Base-by-base conservation (phyloP, 1,284 basidiomycete species). In the Ustilago shanxiensis region DNA sequence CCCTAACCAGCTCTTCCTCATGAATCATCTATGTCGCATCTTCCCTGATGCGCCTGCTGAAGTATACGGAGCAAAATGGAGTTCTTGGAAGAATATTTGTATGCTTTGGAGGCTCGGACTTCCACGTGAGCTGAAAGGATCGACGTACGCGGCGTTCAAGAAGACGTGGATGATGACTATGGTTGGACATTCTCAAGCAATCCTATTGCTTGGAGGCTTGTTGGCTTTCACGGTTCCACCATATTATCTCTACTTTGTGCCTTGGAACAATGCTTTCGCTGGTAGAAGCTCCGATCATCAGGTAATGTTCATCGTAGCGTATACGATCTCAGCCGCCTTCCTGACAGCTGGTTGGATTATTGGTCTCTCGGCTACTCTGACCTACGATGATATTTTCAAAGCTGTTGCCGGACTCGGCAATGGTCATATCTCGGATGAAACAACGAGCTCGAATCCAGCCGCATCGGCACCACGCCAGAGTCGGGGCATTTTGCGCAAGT, bases 111-210 rank as follows among this genome's bases (percentile, higher is more conserved):
- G 45, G 14, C 50, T 63, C n/a, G 67, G 61, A 5, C 20, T n/a
- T 3, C 67, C 67, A 2, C 33, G 47, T 1, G 56, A 56, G 2
- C 53, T 60, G 3, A 13, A 35, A 11, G 67, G 67, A 2, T 22
- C 24, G 1, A 6, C 22, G 28, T 69, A 60, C 20, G 16, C 52
- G 7, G 67, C 67, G 0, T 69, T 63, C 52, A 63, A 60, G 9
- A 63, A 60, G 47, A 56, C 60, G 8, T 69, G 67, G 67, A 69
- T 69, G 67, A 39, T 69, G 52, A 53, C 52, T 0, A 50, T 69
- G 45, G 2, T 64, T 0, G 67, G 67, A 4, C 67, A 69, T 29
- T 60, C 47, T 2, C 51, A 55, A 5, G 9, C 31, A 0, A 3
- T 69, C 7, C 16, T 60, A 8, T 22, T 69, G 3, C 52, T 69